Evolutionary conservation across 1,284 basidiomycete species (phyloP).

Genomic region (Heterobasidion irregulare): DNA sequence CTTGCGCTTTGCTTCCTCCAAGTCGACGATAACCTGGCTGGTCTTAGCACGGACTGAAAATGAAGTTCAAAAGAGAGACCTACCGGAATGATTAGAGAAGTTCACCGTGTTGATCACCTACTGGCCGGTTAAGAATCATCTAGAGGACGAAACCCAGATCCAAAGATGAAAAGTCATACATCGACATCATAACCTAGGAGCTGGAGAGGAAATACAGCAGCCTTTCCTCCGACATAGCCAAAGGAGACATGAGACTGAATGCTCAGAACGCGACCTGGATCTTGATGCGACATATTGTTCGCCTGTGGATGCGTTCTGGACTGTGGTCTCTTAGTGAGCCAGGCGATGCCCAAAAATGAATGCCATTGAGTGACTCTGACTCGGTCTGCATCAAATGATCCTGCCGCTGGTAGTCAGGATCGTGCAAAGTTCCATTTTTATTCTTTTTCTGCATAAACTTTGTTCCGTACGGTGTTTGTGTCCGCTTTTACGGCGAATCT

Average conservation of each 20-base stretch:
- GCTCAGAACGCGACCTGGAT: conserved; percentile 51
- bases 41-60: not conserved
- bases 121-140: not conserved
- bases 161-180: conserved; percentile 40
- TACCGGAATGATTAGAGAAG: conserved; percentile 91
- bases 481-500: not conserved
- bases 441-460: not conserved
- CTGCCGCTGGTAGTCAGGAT: too few species aligned
- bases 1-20: conserved; percentile 67
- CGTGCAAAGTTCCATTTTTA: too few species aligned
- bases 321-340: not conserved
- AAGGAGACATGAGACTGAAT: conserved; percentile 93
- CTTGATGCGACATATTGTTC: conserved; percentile 17
- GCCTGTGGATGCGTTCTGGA: not conserved
- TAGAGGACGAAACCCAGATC: not conserved
- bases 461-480: not conserved
- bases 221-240: conserved; percentile 94
- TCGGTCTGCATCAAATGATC: not conserved
- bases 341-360: not conserved
- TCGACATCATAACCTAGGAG: conserved; percentile 95
- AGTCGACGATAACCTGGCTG: conserved; percentile 65
- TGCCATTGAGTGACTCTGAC: not conserved
- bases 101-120: conserved; percentile 94
- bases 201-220: conserved; percentile 93
- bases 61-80: conserved; percentile 12